A percentile compares a stretch with the other conserved stretches of the same genome.
Conservation (phyloP, 805 yeast species). For the Candida lessepsii region DNA sequence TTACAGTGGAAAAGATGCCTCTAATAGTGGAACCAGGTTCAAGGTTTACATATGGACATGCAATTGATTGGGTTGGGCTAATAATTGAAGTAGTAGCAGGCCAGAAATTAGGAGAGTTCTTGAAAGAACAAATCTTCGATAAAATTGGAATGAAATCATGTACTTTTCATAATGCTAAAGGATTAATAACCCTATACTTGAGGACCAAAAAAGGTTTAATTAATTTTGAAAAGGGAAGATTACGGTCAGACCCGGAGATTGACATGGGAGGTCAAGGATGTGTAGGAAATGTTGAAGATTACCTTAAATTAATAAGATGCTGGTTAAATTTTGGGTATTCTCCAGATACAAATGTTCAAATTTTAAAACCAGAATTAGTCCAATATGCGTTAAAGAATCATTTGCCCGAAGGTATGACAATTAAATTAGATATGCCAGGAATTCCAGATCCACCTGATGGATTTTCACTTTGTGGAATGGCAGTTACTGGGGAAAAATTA, state of each 20-base stretch:
- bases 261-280: slow-evolving; percentile 49
- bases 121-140: slow-evolving; percentile 30
- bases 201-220: slow-evolving; percentile 16
- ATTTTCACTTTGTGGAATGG: slow-evolving; percentile 37
- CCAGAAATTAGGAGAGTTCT: slow-evolving; percentile 28
- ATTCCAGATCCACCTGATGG: slow-evolving; percentile 26
- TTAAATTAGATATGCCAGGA: slow-evolving; percentile 18
- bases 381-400: slow-evolving; percentile 33
- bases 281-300: slow-evolving; percentile 37
- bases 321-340: slow-evolving; percentile 41
- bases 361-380: slow-evolving; percentile 28
- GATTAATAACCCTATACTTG: slow-evolving; percentile 19
- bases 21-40: slow-evolving; percentile 39
- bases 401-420: slow-evolving; percentile 26
- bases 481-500: slow-evolving; percentile 21
- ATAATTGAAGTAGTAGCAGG: slow-evolving; percentile 35
- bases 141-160: slow-evolving; percentile 34
- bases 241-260: slow-evolving; percentile 20
- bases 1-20: slow-evolving; percentile 27
- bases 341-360: slow-evolving; percentile 34
- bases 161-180: slow-evolving; percentile 21
- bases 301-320: slow-evolving; percentile 36
- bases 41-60: slow-evolving; percentile 36
- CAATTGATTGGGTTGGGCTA: slow-evolving; percentile 39
- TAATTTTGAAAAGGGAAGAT: slow-evolving; percentile 7